phyloP scores from a whole-genome alignment of 1,284 basidiomycete species.

The Melampsora abietis-canadensis region DNA sequence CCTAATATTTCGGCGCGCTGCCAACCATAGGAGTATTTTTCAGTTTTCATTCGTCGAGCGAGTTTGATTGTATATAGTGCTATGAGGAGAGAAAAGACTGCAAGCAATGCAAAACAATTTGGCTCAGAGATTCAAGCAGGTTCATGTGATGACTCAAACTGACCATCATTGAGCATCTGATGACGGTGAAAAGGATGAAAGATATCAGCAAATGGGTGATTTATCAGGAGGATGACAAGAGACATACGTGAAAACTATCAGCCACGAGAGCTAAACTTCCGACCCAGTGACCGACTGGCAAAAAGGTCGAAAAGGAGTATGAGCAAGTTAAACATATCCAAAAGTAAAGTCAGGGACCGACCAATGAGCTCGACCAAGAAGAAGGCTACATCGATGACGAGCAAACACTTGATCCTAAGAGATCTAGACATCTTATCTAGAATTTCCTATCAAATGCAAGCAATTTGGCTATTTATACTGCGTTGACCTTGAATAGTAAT shows the following conservation, averaged over 20 bases:
- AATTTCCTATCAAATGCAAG: too few species aligned
- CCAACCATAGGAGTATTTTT: constrained; percentile 87
- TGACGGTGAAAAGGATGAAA: not conserved
- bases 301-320: not conserved
- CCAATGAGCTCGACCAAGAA: constrained; percentile 84
- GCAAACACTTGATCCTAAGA: constrained; percentile 67
- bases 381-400: constrained; percentile 81
- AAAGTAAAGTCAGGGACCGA: constrained; percentile 12
- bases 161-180: constrained; percentile 44
- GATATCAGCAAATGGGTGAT: not conserved
- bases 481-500: too few species aligned
- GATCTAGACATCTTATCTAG: too few species aligned
- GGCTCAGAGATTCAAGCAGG: too few species aligned
- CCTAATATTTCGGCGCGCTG: constrained; percentile 96
- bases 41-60: constrained; percentile 51
- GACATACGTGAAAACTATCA: constrained; percentile 90
- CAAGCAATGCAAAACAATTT: constrained; percentile 58
- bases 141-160: not conserved
- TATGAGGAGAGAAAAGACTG: constrained; percentile 90
- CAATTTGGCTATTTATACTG: too few species aligned
- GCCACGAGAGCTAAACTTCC: constrained; percentile 66
- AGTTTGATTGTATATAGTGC: constrained; percentile 73
- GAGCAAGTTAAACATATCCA: too few species aligned
- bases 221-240: constrained; percentile 33
- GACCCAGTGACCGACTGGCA: constrained; percentile 58